Base-by-base conservation (phyloP, 371 early-diverging fungal genomes). In the Rhizopus stolonifer region DNA sequence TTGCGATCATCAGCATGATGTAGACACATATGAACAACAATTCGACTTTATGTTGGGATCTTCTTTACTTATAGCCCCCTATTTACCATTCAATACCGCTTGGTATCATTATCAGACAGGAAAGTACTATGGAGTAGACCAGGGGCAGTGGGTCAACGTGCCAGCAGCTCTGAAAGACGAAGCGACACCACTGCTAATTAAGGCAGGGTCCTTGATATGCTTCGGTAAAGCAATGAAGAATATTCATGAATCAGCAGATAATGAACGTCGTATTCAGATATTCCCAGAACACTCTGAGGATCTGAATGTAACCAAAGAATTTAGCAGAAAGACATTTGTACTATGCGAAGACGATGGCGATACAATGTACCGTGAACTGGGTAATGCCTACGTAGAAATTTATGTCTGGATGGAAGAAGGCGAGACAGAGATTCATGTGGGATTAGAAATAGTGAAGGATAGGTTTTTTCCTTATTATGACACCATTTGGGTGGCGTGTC, bases 11-110 rank as follows among this genome's bases (percentile, higher is more conserved):
- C 79, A 74, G 43, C 46, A 67, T 23, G 85, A 85, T 58, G 53
- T 49, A 1, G 29, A 51, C 11, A 70, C 74, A 1, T 68, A 74
- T 38, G 47, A 58, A 4, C 69, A 75, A 25, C 60, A 67, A 10
- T 82, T 77, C 45, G 82, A 83, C 23, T 85, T 77, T 54, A 74
- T 82, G 72, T 58, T 85, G 13, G 85, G 85, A 2, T 64, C 74
- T 11, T 34, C 54, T n/a, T 44, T 83, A 2, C 61, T 85, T 2
- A 58, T 85, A 8, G 82, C 81, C 1, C 77, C 81, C 4, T 69
- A 77, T 18, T 58, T 81, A 7, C 76, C 83, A 13, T 42, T 26
- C 1, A 53, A 49, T 2, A 54, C 55, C 9, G 53, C 58, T 5
- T 75, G 76, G 76, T 75, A 72, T 33, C 76, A 75, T 39, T 71